phyloP scores from a whole-genome alignment of 2,329 filamentous ascomycete genomes.

The Epichloe coenophiala region DNA sequence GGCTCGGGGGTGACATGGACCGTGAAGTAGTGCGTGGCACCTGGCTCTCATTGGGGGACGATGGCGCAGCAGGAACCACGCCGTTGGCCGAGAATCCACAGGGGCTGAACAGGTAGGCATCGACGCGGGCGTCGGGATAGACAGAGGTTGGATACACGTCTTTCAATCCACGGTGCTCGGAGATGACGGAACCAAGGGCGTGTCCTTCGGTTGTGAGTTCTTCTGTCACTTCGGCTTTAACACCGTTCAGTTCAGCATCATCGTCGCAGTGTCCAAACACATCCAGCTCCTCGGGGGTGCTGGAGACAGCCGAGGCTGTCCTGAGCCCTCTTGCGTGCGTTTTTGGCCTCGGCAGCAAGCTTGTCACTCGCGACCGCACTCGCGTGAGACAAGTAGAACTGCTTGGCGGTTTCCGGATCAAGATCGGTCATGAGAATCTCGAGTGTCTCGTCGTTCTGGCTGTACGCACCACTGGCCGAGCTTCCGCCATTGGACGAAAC shows the following conservation, averaged over 20 bases:
- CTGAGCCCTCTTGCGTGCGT: conserved; percentile 46
- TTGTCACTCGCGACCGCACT: conserved; percentile 79
- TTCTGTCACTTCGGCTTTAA: conserved; percentile 42
- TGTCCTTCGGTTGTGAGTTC: conserved; percentile 87
- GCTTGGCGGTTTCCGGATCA: conserved; percentile 53
- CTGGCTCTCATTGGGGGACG: conserved; percentile 15
- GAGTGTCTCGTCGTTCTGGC: conserved; percentile 58
- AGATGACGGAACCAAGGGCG: conserved; percentile 81
- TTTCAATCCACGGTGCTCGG: conserved; percentile 76
- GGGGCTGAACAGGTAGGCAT: conserved; percentile 91
- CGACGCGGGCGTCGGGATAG: conserved; percentile 86
- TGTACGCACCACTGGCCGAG: conserved; percentile 25
- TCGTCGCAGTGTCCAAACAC: conserved; percentile 61
- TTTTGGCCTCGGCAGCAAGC: conserved; percentile 53
- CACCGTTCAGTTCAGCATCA: conserved; percentile 39
- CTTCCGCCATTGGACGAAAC: conserved; percentile 36
- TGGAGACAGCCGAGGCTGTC: conserved; percentile 44
- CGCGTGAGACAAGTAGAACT: conserved; percentile 59
- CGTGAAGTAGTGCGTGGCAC: conserved; percentile 81
- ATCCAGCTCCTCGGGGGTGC: conserved; percentile 50
- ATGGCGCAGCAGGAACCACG: conserved; percentile 66
- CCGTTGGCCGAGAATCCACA: conserved; percentile 97
- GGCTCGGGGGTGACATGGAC: conserved; percentile 94
- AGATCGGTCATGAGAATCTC: conserved; percentile 63
- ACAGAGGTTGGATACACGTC: conserved; percentile 75